Base-by-base conservation (phyloP, 257 asterid genomes). In the Solanum piurae region DNA sequence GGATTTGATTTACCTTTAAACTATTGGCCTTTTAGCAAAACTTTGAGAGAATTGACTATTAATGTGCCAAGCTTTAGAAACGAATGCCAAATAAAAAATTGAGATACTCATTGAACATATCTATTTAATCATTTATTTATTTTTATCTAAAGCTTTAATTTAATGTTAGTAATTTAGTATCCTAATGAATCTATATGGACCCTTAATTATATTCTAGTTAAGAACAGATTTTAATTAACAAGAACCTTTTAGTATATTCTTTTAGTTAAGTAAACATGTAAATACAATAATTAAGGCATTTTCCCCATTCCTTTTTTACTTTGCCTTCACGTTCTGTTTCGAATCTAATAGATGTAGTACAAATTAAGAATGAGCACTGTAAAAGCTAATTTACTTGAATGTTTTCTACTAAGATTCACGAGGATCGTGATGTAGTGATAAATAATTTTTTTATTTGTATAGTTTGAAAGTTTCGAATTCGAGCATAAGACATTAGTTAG, bases 321-420 rank as follows among this genome's bases (percentile, higher is more conserved):
- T 82, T 82, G 69, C 69, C 85, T 82, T 49, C 13, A 82, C 69
- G 11, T 29, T 49, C 31, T 82, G 31, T 82, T 29, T 82, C 11
- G 69, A 82, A 82, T 82, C 44, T 82, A 82, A 46, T 18, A 46
- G 18, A 82, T 29, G 69, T 66, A 49, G 85, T 82, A 31, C 14
- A 18, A 31, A 82, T 18, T 20, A 49, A 82, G 86, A 31, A 49
- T 21, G 29, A 82, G 0, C 25, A 58, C 25, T 7, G 27, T 58
- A 58, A 21, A 58, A 21, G 12, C 1, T 20, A 58, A 21, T 0
- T 55, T 18, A 6, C 38, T 31, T 13, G 11, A 69, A 69, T 69
- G 1, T 23, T 62, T 62, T n/a, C 14, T 9, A 9, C 16, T 0
- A 10, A 0, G 20, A 46, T 46, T 7, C 20, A 10, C 6, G 6